Evolutionary conservation across 2,329 filamentous ascomycete species (phyloP).

Genomic region (Rhytidhysteron rufulum): DNA sequence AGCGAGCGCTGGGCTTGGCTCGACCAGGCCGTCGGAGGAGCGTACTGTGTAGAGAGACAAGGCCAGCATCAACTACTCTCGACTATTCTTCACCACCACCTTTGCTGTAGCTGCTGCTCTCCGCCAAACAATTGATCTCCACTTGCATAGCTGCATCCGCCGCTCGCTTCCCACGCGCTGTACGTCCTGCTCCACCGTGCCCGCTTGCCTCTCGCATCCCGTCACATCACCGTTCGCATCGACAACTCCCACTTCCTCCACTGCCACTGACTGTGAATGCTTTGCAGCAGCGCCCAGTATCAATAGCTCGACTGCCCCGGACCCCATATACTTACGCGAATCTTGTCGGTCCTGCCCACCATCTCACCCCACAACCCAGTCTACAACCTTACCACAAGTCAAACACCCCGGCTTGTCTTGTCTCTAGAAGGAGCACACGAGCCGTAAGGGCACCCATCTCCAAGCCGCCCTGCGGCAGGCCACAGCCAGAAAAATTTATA

Average conservation of each 20-base stretch:
- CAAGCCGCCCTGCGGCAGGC: conserved; percentile 25
- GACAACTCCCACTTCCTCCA: conserved; percentile 16
- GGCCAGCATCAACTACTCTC: conserved; percentile 31
- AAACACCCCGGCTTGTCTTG: conserved; percentile 8
- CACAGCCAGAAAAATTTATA: conserved; percentile 25
- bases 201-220: conserved; percentile 4
- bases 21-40: no score
- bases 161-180: conserved; percentile 14
- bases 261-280: conserved; percentile 9
- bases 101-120: conserved; percentile 18
- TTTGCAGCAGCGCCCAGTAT: conserved; percentile 19
- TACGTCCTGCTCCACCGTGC: background rate
- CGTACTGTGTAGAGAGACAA: no score
- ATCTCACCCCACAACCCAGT: no score
- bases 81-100: conserved; percentile 35
- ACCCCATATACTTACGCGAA: no score
- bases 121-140: conserved; percentile 29
- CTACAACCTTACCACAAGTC: no score
- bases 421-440: conserved; percentile 2
- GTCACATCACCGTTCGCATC: no score
- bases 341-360: no score
- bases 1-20: no score
- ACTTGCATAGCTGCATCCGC: conserved; percentile 21
- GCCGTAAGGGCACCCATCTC: conserved; percentile 11
- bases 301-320: conserved; percentile 13